Conservation (phyloP, 2,329 filamentous ascomycete genomes). For the Colletotrichum graminicola region DNA sequence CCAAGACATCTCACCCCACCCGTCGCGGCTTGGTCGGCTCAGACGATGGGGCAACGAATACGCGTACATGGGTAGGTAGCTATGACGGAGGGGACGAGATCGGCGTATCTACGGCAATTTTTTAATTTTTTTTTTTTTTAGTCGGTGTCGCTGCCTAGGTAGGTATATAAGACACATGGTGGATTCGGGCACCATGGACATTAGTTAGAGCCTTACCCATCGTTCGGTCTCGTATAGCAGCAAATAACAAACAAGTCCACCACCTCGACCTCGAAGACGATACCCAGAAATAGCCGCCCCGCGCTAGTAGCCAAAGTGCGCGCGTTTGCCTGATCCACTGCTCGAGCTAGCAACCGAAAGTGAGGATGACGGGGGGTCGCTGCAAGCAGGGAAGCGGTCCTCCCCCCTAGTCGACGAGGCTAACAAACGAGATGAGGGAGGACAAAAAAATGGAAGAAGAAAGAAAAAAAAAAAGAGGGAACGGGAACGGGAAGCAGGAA, state of each 20-base stretch:
- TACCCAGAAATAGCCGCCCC: constrained; percentile 30
- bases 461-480: neutral
- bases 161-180: no score
- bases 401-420: neutral
- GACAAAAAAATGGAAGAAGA: neutral
- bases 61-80: neutral
- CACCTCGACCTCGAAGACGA: neutral
- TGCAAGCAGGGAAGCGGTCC: neutral
- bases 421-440: neutral
- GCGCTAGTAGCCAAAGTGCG: neutral
- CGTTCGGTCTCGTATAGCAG: neutral
- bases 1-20: neutral
- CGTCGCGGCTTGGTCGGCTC: constrained; percentile 11
- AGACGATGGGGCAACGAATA: neutral
- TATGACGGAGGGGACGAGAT: neutral
- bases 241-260: no score
- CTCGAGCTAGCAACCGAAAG: neutral
- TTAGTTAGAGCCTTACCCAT: neutral
- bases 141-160: no score
- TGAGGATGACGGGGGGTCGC: neutral
- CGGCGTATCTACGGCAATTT: neutral
- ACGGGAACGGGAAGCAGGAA: neutral
- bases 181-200: neutral
- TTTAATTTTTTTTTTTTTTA: no score
- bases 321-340: neutral